Base-by-base conservation (phyloP, 805 yeast species). In the Ogataea methanolica region DNA sequence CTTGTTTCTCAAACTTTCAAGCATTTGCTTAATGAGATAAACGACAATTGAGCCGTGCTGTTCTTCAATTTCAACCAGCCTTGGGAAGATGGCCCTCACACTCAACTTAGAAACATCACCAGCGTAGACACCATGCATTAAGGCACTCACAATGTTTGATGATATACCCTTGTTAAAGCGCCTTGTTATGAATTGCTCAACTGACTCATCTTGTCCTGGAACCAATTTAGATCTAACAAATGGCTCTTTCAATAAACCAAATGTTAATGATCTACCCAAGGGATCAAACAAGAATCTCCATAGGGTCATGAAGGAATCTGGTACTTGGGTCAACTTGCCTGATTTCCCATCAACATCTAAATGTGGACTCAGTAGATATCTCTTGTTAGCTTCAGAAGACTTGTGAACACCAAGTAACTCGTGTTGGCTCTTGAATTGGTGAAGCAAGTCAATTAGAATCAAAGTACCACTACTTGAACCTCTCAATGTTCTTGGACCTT, bases 401-500 rank as follows among this genome's bases (percentile, higher is more conserved):
- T 72, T 68, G 12, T 75, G 77, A 45, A 92, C 76, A 9, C 82
- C 90, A 46, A 74, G 73, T 6, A 92, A 67, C 34, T 76, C 73
- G 37, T 76, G 71, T 7, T 67, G 69, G 11, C 67, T 55, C 0
- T 80, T 79, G 43, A 85, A 65, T 33, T 75, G 69, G 41, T 58
- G 52, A 47, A 88, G 59, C 2, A 81, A 71, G 60, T 87, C 95
- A 21, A 85, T 66, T 7, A 87, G 77, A 23, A 88, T 58, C 31
- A 85, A 67, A 0, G 90, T 80, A 0, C 98, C 98, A 37, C 82
- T 82, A 46, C 89, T 85, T 6, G 79, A 79, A 0, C 96, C 96
- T 50, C 97, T 70, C 39, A 94, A 69, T 0, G 98, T 94, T 43
- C 98, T 70, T 0, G 99, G 98, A 0, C 98, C 99, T 52, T 83